Evolutionary conservation across 2,329 filamentous ascomycete genomes (phyloP).

Genomic region (Nothopassalora personata): DNA sequence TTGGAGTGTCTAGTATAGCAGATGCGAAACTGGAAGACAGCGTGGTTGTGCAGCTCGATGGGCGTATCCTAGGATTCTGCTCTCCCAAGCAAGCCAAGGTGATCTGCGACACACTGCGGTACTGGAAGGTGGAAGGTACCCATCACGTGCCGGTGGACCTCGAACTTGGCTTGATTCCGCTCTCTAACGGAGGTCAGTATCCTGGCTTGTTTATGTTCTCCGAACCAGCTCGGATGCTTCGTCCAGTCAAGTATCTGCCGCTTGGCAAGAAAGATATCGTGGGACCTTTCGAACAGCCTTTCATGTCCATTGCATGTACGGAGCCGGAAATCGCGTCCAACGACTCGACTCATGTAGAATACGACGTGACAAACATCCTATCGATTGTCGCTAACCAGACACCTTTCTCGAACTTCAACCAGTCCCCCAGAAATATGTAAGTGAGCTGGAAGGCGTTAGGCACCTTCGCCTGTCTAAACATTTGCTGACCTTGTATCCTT

Average conservation of each 20-base stretch:
- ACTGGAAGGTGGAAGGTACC: constrained; percentile 90
- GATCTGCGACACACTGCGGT: constrained; percentile 80
- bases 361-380: constrained; percentile 90
- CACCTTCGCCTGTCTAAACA: too few relatives aligned
- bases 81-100: constrained; percentile 73
- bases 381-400: constrained; percentile 99
- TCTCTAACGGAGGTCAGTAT: constrained; percentile 86
- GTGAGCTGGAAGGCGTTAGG: not conserved
- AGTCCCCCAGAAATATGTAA: constrained; percentile 98
- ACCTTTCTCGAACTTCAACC: constrained; percentile 97
- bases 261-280: constrained; percentile 82
- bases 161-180: constrained; percentile 87
- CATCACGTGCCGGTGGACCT: constrained; percentile 76
- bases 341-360: constrained; percentile 88
- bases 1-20: constrained; percentile 71
- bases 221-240: constrained; percentile 75
- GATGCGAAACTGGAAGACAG: constrained; percentile 76
- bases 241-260: constrained; percentile 87
- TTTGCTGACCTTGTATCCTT: too few relatives aligned
- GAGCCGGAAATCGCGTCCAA: constrained; percentile 82
- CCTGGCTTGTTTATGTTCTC: constrained; percentile 94
- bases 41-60: constrained; percentile 85
- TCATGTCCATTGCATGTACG: constrained; percentile 95
- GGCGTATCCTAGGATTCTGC: constrained; percentile 84
- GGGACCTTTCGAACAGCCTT: constrained; percentile 91